Evolutionary conservation across 805 yeast species (phyloP).

Genomic region (Maudiozyma bulderi): DNA sequence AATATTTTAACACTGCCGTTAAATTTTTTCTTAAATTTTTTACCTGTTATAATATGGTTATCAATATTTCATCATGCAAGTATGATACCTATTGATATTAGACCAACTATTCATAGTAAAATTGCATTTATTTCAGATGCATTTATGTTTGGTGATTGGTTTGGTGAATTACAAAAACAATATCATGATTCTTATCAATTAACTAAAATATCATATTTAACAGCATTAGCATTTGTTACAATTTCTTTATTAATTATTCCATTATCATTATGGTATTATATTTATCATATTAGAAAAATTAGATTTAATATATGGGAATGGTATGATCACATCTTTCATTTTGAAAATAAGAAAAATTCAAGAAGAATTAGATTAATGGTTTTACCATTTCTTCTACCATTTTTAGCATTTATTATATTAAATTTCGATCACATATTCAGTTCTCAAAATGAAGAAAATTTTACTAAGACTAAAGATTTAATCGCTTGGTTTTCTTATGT

Average conservation of each 20-base stretch:
- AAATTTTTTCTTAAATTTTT: constrained; percentile 41
- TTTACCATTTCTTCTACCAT: constrained; percentile 31
- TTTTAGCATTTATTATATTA: constrained; percentile 35
- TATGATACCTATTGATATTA: constrained; percentile 39
- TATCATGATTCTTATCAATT: constrained; percentile 6
- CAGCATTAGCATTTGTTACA: constrained; percentile 11
- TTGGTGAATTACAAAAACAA: constrained; percentile 21
- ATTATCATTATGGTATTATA: constrained; percentile 18
- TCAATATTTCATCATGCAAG: constrained; percentile 51
- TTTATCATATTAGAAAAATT: constrained; percentile 16
- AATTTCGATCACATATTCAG: constrained; percentile 38
- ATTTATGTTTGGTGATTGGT: constrained; percentile 25
- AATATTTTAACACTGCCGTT: constrained; percentile 32
- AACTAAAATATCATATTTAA: constrained; percentile 7
- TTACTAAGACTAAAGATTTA: constrained; percentile 40
- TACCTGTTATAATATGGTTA: constrained; percentile 47
- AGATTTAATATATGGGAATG: constrained; percentile 18
- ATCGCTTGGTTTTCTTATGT: constrained; percentile 57
- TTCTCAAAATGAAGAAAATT: constrained; percentile 28
- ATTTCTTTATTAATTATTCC: constrained; percentile 14
- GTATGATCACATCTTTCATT: constrained; percentile 19
- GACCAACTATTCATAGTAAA: constrained; percentile 47
- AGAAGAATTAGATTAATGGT: constrained; percentile 12
- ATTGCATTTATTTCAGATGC: constrained; percentile 31
- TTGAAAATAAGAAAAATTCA: constrained; percentile 8